Conservation (phyloP, 192 early-diverging fungal species). For the Backusella circina region DNA sequence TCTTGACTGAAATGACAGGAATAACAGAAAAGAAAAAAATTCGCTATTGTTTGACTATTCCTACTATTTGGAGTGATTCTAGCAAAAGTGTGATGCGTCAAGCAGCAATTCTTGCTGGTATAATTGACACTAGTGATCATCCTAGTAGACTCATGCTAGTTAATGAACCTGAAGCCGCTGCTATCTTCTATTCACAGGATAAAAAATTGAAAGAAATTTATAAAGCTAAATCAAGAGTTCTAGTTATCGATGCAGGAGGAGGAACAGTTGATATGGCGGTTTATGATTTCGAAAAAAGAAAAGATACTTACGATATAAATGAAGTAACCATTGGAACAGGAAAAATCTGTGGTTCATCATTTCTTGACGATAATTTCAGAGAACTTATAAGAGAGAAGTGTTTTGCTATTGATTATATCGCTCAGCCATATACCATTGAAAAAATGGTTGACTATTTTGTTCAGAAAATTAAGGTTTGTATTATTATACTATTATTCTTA, state of each 20-base stretch:
- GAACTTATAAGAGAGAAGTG: constrained; percentile 16
- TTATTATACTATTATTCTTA: constrained; percentile 22
- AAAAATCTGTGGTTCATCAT: constrained; percentile 39
- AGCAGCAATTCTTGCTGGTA: constrained; percentile 46
- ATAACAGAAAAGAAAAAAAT: constrained; percentile 18
- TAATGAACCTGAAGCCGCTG: constrained; percentile 47
- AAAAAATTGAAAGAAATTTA: constrained; percentile 33
- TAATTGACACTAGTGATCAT: constrained; percentile 39
- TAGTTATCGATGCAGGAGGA: constrained; percentile 43
- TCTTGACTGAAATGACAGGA: not conserved
- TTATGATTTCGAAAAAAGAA: constrained; percentile 21
- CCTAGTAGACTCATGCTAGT: constrained; percentile 44
- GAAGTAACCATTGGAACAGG: constrained; percentile 40
- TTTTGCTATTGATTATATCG: not conserved
- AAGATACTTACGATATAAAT: not conserved
- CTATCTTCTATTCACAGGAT: constrained; percentile 44
- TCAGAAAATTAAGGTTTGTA: constrained; percentile 11
- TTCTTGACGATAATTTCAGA: constrained; percentile 40
- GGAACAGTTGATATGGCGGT: constrained; percentile 43
- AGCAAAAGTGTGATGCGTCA: constrained; percentile 49
- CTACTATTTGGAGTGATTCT: constrained; percentile 52
- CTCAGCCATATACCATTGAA: not conserved
- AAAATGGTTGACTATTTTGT: constrained; percentile 8
- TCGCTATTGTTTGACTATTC: constrained; percentile 45
- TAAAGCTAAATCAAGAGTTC: constrained; percentile 33